A percentile compares a stretch with the other conserved stretches of the same genome.
These are phyloP conservation scores for Cryptosporidium meleagridis DNA, from an alignment of 169 alveolate species.

Conservation along the genomic window DNA sequence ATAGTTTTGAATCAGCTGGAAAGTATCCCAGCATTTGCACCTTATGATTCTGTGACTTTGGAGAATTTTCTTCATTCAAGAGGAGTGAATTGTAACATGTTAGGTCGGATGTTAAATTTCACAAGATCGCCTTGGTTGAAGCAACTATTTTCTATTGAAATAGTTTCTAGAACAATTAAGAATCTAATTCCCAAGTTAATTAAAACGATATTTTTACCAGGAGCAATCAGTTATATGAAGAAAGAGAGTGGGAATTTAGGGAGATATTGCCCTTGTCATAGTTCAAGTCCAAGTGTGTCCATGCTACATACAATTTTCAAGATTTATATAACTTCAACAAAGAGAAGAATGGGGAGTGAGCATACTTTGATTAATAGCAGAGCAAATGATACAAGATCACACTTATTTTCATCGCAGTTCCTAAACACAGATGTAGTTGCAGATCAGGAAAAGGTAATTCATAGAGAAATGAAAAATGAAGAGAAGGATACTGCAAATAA, in stretches of 20 bases:
- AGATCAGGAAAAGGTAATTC: slow-evolving; percentile 35
- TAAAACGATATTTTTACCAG: slow-evolving; percentile 53
- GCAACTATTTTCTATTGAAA: slow-evolving; percentile 46
- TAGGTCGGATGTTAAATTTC: slow-evolving; percentile 59
- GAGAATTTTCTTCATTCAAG: slow-evolving; percentile 56
- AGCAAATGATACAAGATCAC: neutral
- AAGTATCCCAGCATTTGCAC: slow-evolving; percentile 68
- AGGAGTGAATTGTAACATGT: slow-evolving; percentile 52
- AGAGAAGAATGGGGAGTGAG: slow-evolving; percentile 8
- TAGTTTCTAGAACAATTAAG: slow-evolving; percentile 60
- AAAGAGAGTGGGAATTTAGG: slow-evolving; percentile 64
- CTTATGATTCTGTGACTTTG: slow-evolving; percentile 69
- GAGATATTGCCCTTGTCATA: slow-evolving; percentile 68
- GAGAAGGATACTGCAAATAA: neutral
- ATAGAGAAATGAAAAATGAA: neutral
- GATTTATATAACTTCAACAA: slow-evolving; percentile 26
- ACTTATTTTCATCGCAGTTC: slow-evolving; percentile 11
- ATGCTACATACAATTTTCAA: slow-evolving; percentile 56
- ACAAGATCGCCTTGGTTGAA: slow-evolving; percentile 72
- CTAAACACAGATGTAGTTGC: slow-evolving; percentile 38
- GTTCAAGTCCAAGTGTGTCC: slow-evolving; percentile 37
- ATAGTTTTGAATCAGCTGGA: slow-evolving; percentile 57
- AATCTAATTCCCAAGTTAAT: slow-evolving; percentile 56
- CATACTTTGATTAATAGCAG: no score
- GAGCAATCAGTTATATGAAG: slow-evolving; percentile 35